phyloP scores from a whole-genome alignment of 129 eudicot species.

The Flaveria bidentis region DNA sequence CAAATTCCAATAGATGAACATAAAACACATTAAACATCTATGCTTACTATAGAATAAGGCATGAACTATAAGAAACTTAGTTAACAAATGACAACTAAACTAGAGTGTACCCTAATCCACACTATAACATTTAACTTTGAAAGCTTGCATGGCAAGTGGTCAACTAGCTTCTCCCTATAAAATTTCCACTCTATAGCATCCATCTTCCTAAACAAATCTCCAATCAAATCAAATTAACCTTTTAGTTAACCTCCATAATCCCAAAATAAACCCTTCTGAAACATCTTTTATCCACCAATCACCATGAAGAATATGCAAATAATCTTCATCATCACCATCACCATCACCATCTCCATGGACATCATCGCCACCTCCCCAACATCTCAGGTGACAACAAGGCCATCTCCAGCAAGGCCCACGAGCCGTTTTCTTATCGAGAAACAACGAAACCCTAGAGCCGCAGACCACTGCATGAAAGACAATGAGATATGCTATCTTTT shows the following conservation, averaged over 20 bases:
- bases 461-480: conserved; percentile 63
- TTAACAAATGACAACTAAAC: conserved; percentile 36
- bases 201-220: neutral
- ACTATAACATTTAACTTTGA: conserved; percentile 19
- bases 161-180: conserved; percentile 25
- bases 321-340: conserved; percentile 47
- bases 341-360: conserved; percentile 41
- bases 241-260: too few relatives aligned
- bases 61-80: conserved; percentile 10
- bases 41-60: neutral
- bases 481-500: conserved; percentile 43
- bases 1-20: too few relatives aligned
- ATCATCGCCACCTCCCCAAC: conserved; percentile 24
- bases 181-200: conserved; percentile 3
- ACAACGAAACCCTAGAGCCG: conserved; percentile 52
- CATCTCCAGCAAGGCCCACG: conserved; percentile 21
- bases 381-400: conserved; percentile 3
- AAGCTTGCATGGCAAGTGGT: conserved; percentile 27
- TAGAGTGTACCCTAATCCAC: conserved; percentile 33
- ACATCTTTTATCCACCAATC: neutral
- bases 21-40: too few relatives aligned
- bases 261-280: too few relatives aligned
- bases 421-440: conserved; percentile 56
- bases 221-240: neutral
- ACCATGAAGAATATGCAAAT: conserved; percentile 35